These are phyloP conservation scores for Fusarium palustre DNA, from an alignment of 2,329 filamentous ascomycete genomes.

Conservation along the genomic window DNA sequence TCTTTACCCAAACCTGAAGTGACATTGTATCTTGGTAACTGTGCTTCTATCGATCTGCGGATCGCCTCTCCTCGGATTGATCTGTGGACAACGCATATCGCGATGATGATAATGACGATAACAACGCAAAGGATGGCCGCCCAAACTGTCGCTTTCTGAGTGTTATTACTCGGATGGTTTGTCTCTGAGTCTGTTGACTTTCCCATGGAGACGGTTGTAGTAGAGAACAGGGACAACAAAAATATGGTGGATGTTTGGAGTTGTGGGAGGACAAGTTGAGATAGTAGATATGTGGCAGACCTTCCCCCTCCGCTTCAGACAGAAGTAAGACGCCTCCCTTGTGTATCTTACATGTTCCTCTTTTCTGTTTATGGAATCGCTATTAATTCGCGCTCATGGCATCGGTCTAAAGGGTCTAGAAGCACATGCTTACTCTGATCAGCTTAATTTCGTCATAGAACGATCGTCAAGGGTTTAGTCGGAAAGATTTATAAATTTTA, in stretches of 20 bases:
- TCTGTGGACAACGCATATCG: constrained; percentile 13
- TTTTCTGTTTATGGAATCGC: not conserved
- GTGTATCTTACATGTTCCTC: not conserved
- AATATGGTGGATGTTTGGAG: not conserved
- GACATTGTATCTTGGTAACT: constrained; percentile 1
- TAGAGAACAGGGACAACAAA: not conserved
- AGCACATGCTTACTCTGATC: not conserved
- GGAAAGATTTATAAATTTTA: not conserved
- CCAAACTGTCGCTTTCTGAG: not conserved
- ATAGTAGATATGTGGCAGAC: not conserved
- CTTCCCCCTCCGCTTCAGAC: not conserved
- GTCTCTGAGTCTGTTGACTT: not conserved
- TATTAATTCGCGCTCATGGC: not conserved
- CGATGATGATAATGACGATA: constrained; percentile 1
- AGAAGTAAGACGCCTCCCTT: not conserved
- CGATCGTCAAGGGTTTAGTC: not conserved
- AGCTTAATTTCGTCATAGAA: not conserved
- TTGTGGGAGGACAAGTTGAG: not conserved
- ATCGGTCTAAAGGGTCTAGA: not conserved
- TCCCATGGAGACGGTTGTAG: not conserved
- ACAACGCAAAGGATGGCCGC: not conserved
- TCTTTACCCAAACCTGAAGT: constrained; percentile 2
- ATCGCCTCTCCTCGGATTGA: not conserved
- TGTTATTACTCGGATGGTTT: not conserved
- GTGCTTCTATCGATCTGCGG: not conserved